Evolutionary conservation across 2,329 filamentous ascomycete species (phyloP).

Genomic region (Byssoonygena ceratinophila): DNA sequence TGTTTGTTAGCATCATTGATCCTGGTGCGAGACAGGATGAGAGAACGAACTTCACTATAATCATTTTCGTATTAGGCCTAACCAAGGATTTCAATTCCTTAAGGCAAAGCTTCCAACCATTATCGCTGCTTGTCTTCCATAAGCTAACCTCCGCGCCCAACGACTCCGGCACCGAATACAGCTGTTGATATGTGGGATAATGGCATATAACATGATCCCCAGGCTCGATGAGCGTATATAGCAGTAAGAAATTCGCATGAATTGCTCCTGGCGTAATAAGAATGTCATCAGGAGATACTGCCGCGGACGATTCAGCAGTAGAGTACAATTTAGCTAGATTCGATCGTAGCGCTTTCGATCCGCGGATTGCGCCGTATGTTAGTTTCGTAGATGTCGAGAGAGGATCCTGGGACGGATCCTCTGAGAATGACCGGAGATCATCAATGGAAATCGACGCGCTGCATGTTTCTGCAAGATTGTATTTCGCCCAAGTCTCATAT

Average conservation of each 20-base stretch:
- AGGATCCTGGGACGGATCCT: slow-evolving; percentile 28
- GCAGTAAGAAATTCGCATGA: slow-evolving; percentile 63
- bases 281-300: slow-evolving; percentile 50
- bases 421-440: slow-evolving; percentile 41
- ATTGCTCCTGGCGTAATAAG: slow-evolving; percentile 73
- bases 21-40: too few relatives aligned
- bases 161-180: slow-evolving; percentile 64
- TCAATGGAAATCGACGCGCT: slow-evolving; percentile 47
- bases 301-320: slow-evolving; percentile 26
- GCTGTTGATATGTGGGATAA: slow-evolving; percentile 77
- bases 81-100: slow-evolving; percentile 56
- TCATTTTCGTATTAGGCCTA: slow-evolving; percentile 42
- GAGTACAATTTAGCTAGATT: slow-evolving; percentile 57
- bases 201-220: slow-evolving; percentile 80
- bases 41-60: slow-evolving; percentile 47
- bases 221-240: slow-evolving; percentile 60
- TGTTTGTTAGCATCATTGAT: too few relatives aligned
- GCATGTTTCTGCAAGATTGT: slow-evolving; percentile 50
- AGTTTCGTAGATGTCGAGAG: slow-evolving; percentile 47
- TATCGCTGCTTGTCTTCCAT: slow-evolving; percentile 58
- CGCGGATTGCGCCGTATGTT: slow-evolving; percentile 64
- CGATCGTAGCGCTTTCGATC: slow-evolving; percentile 51
- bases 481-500: slow-evolving; percentile 44
- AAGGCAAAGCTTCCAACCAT: slow-evolving; percentile 57
- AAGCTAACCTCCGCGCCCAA: slow-evolving; percentile 67